Base-by-base conservation (phyloP, 78 protist species). In the Dictyostelium brefeldianum region DNA sequence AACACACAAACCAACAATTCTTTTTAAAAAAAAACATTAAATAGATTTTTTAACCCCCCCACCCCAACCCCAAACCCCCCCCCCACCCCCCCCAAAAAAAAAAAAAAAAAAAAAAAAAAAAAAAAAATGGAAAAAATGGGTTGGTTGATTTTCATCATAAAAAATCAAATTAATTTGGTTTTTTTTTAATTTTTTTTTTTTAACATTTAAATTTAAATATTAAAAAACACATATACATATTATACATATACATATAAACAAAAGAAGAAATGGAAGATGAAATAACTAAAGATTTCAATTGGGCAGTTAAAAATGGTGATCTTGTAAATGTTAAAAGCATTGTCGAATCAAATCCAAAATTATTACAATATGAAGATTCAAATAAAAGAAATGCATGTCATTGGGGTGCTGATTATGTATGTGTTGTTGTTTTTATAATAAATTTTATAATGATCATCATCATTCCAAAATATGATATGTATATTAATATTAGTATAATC, bases 291-390 rank as follows among this genome's bases (percentile, higher is more conserved):
- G 78, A 89, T n/a, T 89, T 89, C 15, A 46, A 64, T 22, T 90
- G 94, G 94, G 85, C 94, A 0, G 80, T 90, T 18, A 90, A 90
- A 71, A 90, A 77, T 75, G 94, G 94, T n/a, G 94, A 90, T 50
- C 10, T 90, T 6, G 31, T 0, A 41, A 27, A n/a, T 78, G 84
- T 90, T 47, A 43, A 56, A 29, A 11, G 27, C 11, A 2, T n/a
- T 8, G 41, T 90, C 29, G 31, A 81, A 56, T 25, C 29, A 1
- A 47, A 74, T 20, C 25, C 57, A 90, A n/a, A 5, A 10, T 12
- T 90, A 15, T 5, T 90, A 22, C 47, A 36, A 20, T 51, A 46
- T 46, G 41, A 17, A 17, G 94, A 90, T 81, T 57, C n/a, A 15
- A 90, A 90, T 31, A 41, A 62, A 15, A 90, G 94, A 74, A 50